Evolutionary conservation across 164 flowering plant genomes (phyloP).

Genomic region (Stephania cephalantha): DNA sequence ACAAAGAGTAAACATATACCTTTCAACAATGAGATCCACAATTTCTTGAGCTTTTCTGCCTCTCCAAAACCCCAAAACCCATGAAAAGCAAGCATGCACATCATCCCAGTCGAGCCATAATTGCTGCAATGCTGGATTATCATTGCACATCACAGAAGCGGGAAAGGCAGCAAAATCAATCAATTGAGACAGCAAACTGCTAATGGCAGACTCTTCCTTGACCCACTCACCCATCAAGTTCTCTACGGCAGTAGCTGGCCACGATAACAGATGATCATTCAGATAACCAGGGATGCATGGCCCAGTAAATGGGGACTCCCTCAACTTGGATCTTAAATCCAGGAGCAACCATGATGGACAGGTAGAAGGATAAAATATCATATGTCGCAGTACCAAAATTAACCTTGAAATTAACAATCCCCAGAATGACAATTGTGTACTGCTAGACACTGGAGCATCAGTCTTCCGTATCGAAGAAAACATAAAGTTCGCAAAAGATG

Average conservation of each 20-base stretch:
- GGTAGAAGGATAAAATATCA: constrained; percentile 50
- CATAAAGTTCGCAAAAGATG: constrained; percentile 37
- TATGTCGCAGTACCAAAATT: constrained; percentile 73
- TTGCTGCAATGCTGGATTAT: constrained; percentile 28
- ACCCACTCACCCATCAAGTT: constrained; percentile 35
- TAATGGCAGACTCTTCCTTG: constrained; percentile 40
- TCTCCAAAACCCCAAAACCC: constrained; percentile 65
- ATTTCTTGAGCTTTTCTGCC: constrained; percentile 55
- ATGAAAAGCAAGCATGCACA: constrained; percentile 38
- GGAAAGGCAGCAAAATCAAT: constrained; percentile 50
- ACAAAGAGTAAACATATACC: constrained; percentile 75
- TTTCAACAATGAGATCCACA: constrained; percentile 79
- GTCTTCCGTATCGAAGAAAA: constrained; percentile 42
- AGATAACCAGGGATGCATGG: constrained; percentile 18
- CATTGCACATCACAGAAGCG: constrained; percentile 38
- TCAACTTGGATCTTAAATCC: constrained; percentile 65
- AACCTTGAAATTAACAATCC: constrained; percentile 76
- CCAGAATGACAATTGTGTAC: constrained; percentile 70
- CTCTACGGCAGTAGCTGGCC: constrained; percentile 48
- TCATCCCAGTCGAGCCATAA: constrained; percentile 52
- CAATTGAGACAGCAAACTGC: constrained; percentile 49
- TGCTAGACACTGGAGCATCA: constrained; percentile 31
- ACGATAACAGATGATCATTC: constrained; percentile 39
- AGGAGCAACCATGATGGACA: constrained; percentile 66
- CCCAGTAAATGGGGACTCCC: constrained; percentile 34